Evolutionary conservation across 1,284 basidiomycete species (phyloP).

Genomic region (Cystobasidiaceae sp.): DNA sequence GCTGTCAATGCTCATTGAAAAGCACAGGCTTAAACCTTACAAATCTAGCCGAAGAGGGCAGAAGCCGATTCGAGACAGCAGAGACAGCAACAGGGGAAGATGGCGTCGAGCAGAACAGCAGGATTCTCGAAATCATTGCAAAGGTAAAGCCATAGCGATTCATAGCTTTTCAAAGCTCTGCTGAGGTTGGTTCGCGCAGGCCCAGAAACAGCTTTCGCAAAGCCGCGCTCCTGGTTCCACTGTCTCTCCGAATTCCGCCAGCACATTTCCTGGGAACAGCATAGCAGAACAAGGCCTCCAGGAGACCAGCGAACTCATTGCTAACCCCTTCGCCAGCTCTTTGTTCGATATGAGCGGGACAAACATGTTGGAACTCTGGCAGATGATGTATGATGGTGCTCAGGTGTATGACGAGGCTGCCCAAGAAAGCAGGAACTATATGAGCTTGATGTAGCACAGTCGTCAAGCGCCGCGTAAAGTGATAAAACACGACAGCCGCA

Average conservation of each 20-base stretch:
- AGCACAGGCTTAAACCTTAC: neutral
- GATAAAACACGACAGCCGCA: too few relatives aligned
- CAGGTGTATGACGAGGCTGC: slow-evolving; percentile 60
- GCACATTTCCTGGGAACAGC: neutral
- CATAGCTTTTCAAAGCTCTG: neutral
- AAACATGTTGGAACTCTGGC: neutral
- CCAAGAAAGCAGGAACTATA: slow-evolving; percentile 43
- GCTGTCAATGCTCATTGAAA: neutral
- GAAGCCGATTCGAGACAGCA: neutral
- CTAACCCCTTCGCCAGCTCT: neutral
- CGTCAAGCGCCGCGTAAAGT: neutral
- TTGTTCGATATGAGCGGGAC: neutral
- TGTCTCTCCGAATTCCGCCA: neutral
- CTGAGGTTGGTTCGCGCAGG: neutral
- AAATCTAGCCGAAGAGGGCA: neutral
- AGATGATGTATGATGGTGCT: neutral
- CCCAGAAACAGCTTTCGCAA: neutral
- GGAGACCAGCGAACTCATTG: neutral
- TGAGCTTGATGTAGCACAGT: neutral
- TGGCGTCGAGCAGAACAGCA: neutral
- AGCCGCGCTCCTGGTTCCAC: neutral
- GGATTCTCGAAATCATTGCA: neutral
- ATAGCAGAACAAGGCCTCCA: neutral
- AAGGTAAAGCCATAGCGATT: neutral
- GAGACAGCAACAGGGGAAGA: neutral